phyloP scores from a whole-genome alignment of 2,329 filamentous ascomycete species.

The Myrmaecium sp. region DNA sequence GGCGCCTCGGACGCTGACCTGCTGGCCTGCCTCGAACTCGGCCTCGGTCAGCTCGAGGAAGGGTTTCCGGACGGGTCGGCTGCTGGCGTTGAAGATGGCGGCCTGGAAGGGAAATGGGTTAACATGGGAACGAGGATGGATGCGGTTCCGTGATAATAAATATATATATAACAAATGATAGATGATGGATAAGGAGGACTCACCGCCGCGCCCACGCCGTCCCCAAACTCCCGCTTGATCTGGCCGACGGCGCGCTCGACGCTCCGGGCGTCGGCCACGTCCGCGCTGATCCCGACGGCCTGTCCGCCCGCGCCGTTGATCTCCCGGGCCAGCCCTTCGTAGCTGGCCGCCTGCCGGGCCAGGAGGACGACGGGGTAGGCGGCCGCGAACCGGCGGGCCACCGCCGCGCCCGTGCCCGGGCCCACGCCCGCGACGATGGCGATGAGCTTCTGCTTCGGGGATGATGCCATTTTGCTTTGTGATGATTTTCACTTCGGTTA shows the following conservation, averaged over 20 bases:
- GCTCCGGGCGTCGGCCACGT: constrained; percentile 39
- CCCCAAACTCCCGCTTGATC: constrained; percentile 42
- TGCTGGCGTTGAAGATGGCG: constrained; percentile 54
- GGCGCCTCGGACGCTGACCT: constrained; percentile 39
- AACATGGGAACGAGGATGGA: too few species aligned
- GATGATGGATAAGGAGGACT: constrained; percentile 3
- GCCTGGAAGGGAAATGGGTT: constrained; percentile 25
- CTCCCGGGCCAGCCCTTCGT: constrained; percentile 47
- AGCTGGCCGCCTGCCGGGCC: constrained; percentile 50
- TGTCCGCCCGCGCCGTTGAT: constrained; percentile 51
- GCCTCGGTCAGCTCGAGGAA: constrained; percentile 43
- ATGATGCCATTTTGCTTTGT: constrained; percentile 18
- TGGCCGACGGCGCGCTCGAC: constrained; percentile 44
- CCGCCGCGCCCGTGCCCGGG: constrained; percentile 48
- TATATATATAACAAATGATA: too few species aligned
- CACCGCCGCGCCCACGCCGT: constrained; percentile 23
- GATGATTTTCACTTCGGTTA: too few species aligned
- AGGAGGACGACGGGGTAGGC: constrained; percentile 59
- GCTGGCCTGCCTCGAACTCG: constrained; percentile 36
- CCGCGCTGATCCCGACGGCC: constrained; percentile 53
- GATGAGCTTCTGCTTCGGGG: constrained; percentile 46
- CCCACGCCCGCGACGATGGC: constrained; percentile 57
- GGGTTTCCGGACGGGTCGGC: constrained; percentile 40
- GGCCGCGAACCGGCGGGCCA: constrained; percentile 43
- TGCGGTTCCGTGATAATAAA: too few species aligned